Evolutionary conservation across 768 basidiomycete species (phyloP), one percentile per base, ranked within the genome.

Genomic region (Piloderma croceum): DNA sequence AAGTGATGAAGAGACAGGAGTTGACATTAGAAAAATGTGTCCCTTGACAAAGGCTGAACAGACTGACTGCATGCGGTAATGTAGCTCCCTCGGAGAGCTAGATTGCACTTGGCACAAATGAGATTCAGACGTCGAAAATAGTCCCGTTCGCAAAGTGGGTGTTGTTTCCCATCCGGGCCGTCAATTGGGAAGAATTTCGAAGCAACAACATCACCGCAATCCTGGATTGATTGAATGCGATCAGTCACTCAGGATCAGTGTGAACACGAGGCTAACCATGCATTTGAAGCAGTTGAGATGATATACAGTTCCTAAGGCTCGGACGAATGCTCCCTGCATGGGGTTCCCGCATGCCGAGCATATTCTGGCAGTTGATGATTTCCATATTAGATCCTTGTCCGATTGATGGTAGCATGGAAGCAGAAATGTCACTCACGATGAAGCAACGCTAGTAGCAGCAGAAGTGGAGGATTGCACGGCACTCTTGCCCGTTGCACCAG

Each of bases 111-210:
- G 34, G 84, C 89, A 61, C 96, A 99, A 47, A 99, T 92, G 54
- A 99, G 76, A 64, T 91, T 91, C 39, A 99, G 74, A 41, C 96
- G 79, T 50, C 90, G 80, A 64, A 99, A 99, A 64, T 97, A 99
- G 61, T 99, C 96, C 46, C 89, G 77, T 70, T 99, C 96, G 63
- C 96, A 99, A n/a, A 99, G 76, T 21, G 96, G 94, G 46, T 84
- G 81, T 53, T 90, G 92, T 59, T 78, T 84, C 46, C 84, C 81
- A 54, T 91, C 90, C 34, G 80, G 73, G 1, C 90, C 90, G 56
- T 98, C 94, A 53, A 98, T 89, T 15, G 96, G 94, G 63, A 99
- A 99, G 70, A 99, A 99, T 62, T 98, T 99, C 45, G 88, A 87
- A 21, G 96, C 96, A 31, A 99, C 96, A 34, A 97, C 87, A 54